Base-by-base conservation (phyloP, 129 eudicot genomes). In the Deinandra increscens region DNA sequence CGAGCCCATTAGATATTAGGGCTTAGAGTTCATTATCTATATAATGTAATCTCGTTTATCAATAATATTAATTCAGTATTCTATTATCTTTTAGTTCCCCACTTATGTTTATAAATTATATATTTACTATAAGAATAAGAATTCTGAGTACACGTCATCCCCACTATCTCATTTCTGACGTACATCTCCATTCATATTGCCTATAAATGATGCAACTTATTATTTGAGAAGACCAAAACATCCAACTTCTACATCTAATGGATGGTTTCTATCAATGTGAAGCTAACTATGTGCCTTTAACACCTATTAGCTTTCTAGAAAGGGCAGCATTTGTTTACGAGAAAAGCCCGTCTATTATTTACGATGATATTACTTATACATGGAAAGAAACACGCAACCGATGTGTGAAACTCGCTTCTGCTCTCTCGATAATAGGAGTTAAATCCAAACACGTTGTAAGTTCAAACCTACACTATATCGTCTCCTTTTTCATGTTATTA, bases 331-430 rank as follows among this genome's bases (percentile, higher is more conserved):
- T 65, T 51, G 81, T 85, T 3, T 81, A 81, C 37, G 55, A 58
- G 3, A 23, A 81, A 29, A 64, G 61, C 10, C 45, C 66, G 4
- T 85, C 91, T 4, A 17, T 86, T n/a, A 60, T 88, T 50, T 79
- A 76, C 13, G 75, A 75, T 0, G 70, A 64, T 58, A 36, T 53
- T 12, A 74, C 14, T 0, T 81, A 59, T 41, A 73, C 80, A 2
- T 88, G 96, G 96, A 53, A 22, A 39, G 75, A 83, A 60, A 83
- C 85, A 6, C 70, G 45, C 4, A 46, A 76, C 8, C 69, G 91
- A 60, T 88, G 91, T 23, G 36, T 83, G 37, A 77, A 62, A 63
- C 75, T 88, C 0, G 89, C 96, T 9, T 85, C 84, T 6, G 85
- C 82, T 39, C 74, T 88, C 0, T 73, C 80, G 3, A 43, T 66